A percentile compares a stretch with the other conserved stretches of the same genome.
Conservation (phyloP, 2,329 filamentous ascomycete species). For the Cladosporium oxysporum region DNA sequence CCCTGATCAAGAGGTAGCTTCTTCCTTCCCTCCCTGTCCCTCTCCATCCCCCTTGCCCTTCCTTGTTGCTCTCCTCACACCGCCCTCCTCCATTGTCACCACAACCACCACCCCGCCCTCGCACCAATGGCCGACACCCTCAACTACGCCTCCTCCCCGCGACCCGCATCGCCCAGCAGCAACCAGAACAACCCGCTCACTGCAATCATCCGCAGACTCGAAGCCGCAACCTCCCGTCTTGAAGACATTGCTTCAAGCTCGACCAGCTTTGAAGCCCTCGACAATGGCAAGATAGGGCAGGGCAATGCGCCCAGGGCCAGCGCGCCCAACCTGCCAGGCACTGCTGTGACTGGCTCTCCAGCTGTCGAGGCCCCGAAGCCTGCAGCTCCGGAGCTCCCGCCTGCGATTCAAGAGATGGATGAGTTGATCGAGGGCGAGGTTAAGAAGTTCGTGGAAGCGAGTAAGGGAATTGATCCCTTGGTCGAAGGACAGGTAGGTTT, state of each 20-base stretch:
- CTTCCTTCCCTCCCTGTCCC: conserved; percentile 13
- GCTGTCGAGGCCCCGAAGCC: conserved; percentile 24
- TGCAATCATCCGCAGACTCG: conserved; percentile 66
- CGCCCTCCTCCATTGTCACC: not conserved
- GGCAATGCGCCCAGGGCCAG: conserved; percentile 36
- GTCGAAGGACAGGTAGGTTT: conserved; percentile 66
- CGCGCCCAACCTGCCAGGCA: conserved; percentile 30
- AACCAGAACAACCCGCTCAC: conserved; percentile 50
- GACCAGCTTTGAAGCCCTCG: conserved; percentile 16
- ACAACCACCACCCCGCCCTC: not conserved
- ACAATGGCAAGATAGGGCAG: conserved; percentile 42
- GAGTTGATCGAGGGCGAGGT: conserved; percentile 72
- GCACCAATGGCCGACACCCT: conserved; percentile 22
- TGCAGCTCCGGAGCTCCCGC: conserved; percentile 59
- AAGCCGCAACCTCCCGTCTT: conserved; percentile 92
- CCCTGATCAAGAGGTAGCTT: conserved; percentile 88
- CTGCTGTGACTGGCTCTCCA: not conserved
- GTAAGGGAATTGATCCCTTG: conserved; percentile 71
- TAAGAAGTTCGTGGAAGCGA: conserved; percentile 74
- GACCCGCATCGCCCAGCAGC: conserved; percentile 19
- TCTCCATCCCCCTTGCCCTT: conserved; percentile 17
- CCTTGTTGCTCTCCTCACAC: conserved; percentile 4
- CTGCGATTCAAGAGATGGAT: conserved; percentile 86
- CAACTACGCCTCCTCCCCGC: conserved; percentile 24
- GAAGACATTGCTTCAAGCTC: conserved; percentile 91